Percentiles rank a stretch among this genome's conserved stretches.
Conservation (phyloP, 768 basidiomycete species). For the Pleurotus salmoneostramineus region DNA sequence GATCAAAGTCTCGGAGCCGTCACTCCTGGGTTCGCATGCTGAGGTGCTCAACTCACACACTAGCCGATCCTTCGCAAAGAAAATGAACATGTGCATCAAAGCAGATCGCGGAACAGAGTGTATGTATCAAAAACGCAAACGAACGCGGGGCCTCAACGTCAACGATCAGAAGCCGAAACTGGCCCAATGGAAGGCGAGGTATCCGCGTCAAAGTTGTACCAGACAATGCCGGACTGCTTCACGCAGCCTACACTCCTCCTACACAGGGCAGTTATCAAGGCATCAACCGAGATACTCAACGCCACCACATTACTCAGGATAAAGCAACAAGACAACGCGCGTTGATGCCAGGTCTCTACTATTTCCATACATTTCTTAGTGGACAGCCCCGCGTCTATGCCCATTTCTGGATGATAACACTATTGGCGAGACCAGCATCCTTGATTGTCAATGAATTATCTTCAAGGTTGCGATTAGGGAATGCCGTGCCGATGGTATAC, state of each 20-base stretch:
- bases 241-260: no score
- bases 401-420: slow-evolving; percentile 85
- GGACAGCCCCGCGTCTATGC: slow-evolving; percentile 20
- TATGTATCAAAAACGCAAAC: not conserved
- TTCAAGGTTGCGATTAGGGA: slow-evolving; percentile 75
- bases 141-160: no score
- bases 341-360: no score
- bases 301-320: not conserved
- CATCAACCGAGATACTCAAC: not conserved
- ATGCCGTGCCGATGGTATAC: slow-evolving; percentile 85
- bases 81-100: not conserved
- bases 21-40: no score
- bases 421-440: slow-evolving; percentile 70
- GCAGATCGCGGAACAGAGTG: not conserved
- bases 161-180: not conserved
- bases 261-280: not conserved
- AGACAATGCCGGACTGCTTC: not conserved
- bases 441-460: slow-evolving; percentile 61
- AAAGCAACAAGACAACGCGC: not conserved
- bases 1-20: not conserved
- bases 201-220: not conserved
- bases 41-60: not conserved
- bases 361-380: no score
- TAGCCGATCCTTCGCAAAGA: not conserved
- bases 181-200: not conserved